These are phyloP conservation scores for Gossypium turneri DNA, from an alignment of 345 rosid species.

Conservation along the genomic window DNA sequence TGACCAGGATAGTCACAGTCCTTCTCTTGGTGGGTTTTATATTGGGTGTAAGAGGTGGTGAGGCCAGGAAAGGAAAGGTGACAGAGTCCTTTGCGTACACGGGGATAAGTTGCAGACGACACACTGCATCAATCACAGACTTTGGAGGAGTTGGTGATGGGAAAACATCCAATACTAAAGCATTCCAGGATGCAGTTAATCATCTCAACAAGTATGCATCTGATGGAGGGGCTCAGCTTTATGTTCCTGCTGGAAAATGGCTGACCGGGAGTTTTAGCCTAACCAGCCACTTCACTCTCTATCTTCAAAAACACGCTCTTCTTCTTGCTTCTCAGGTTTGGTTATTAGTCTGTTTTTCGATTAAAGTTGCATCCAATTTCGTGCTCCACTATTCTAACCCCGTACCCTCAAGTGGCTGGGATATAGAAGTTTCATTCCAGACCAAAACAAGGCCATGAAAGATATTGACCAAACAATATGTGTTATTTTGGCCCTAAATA, in stretches of 20 bases:
- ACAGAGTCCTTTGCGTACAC: constrained; percentile 52
- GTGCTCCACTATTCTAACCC: neutral
- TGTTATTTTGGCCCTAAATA: no score
- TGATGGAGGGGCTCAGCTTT: constrained; percentile 68
- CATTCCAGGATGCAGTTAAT: constrained; percentile 61
- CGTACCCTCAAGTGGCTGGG: neutral
- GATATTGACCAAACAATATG: no score
- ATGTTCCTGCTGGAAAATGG: constrained; percentile 85
- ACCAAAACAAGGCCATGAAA: no score
- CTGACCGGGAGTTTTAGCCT: constrained; percentile 83
- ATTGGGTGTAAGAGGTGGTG: constrained; percentile 33
- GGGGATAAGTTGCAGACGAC: constrained; percentile 75
- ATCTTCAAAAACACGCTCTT: constrained; percentile 70
- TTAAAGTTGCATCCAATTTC: neutral
- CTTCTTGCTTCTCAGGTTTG: constrained; percentile 81
- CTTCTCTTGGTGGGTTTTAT: constrained; percentile 23
- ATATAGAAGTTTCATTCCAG: no score
- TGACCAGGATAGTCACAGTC: constrained; percentile 15
- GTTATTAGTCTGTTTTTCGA: neutral
- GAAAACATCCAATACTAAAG: constrained; percentile 66
- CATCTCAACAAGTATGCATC: constrained; percentile 48
- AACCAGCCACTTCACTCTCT: constrained; percentile 82
- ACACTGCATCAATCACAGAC: constrained; percentile 74
- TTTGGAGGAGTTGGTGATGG: constrained; percentile 96
- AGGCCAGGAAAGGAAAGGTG: constrained; percentile 32